phyloP scores from a whole-genome alignment of 2,329 filamentous ascomycete genomes.

The Aspergillus pseudoglaucus region DNA sequence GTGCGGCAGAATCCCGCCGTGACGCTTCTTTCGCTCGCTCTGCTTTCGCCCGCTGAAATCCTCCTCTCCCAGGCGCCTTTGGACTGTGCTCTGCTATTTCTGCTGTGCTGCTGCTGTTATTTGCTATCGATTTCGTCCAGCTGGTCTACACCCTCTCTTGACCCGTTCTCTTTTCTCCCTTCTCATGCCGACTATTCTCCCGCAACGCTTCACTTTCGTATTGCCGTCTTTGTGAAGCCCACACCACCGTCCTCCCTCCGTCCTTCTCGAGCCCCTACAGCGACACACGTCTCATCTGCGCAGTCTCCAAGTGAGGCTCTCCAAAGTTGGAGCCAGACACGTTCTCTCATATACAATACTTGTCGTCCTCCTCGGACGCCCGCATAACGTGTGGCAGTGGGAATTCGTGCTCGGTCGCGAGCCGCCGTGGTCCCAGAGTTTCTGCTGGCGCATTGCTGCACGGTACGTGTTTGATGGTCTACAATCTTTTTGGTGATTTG shows the following conservation, averaged over 20 bases:
- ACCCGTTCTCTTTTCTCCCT: conserved; percentile 4
- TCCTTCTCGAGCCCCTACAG: background rate
- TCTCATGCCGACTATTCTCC: conserved; percentile 28
- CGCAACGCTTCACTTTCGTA: conserved; percentile 26
- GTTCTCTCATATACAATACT: background rate
- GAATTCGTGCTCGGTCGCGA: conserved; percentile 28
- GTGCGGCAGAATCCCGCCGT: conserved; percentile 20
- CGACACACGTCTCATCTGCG: conserved; percentile 12
- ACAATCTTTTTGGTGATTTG: conserved; percentile 5
- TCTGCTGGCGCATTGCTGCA: conserved; percentile 33
- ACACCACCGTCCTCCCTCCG: conserved; percentile 16
- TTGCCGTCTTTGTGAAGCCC: conserved; percentile 28
- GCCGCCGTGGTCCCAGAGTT: conserved; percentile 22
- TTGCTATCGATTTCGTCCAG: background rate
- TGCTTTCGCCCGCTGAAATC: conserved; percentile 14
- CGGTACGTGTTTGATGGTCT: conserved; percentile 26
- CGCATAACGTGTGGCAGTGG: conserved; percentile 12
- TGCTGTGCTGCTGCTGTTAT: conserved; percentile 1
- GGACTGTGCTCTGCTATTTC: conserved; percentile 8
- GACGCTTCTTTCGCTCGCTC: conserved; percentile 19
- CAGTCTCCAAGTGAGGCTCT: conserved; percentile 2
- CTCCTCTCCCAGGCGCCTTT: conserved; percentile 9
- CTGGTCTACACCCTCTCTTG: conserved; percentile 2
- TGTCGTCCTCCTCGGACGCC: background rate
- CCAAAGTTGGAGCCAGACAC: background rate